Evolutionary conservation across 225 moss, liverwort and hornwort genomes (phyloP), one percentile per base, ranked within the genome.

Genomic region (Physcomitrium patens): DNA sequence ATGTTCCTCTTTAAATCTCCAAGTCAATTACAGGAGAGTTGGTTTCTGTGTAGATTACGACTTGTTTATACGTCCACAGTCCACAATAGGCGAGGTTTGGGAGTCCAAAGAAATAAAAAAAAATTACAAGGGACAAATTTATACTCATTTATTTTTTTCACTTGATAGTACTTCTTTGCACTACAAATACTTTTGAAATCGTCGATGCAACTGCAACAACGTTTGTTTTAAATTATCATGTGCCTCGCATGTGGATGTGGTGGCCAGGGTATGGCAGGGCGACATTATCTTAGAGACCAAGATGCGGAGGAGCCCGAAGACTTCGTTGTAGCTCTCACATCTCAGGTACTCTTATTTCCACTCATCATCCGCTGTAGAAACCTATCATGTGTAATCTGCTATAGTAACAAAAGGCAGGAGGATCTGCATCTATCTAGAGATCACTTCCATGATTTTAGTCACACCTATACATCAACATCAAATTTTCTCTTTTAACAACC

Each of bases 251-350:
- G 31, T 37, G 31, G 31, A 37, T 76, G 62, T 48, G 71, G 71
- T 37, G 31, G 0, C 31, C 61, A 90, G 86, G 82, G 70, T 55
- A 79, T 86, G 77, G 77, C 88, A 59, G 85, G 89, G 62, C 76
- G 76, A 68, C 79, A 81, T 60, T 96, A 96, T 75, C 66, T 89
- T 23, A 90, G 85, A 73, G 87, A 93, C 75, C 90, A 96, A 76
- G 95, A 96, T 89, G 95, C 95, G 20, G 93, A 93, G 67, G 95
- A 91, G 84, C 93, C 95, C 14, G 95, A 96, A 83, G 95, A 93
- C 64, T 96, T 91, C 58, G 61, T 91, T n/a, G 93, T 93, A 48
- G 81, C 88, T 24, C 81, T 91, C 28, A 90, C 91, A 74, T 92
- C 92, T 44, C 90, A 89, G 92, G 94, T 94, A 10, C 48, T 70